These are phyloP conservation scores for Colletotrichum shisoi DNA, from an alignment of 2,329 filamentous ascomycete species.

Conservation along the genomic window DNA sequence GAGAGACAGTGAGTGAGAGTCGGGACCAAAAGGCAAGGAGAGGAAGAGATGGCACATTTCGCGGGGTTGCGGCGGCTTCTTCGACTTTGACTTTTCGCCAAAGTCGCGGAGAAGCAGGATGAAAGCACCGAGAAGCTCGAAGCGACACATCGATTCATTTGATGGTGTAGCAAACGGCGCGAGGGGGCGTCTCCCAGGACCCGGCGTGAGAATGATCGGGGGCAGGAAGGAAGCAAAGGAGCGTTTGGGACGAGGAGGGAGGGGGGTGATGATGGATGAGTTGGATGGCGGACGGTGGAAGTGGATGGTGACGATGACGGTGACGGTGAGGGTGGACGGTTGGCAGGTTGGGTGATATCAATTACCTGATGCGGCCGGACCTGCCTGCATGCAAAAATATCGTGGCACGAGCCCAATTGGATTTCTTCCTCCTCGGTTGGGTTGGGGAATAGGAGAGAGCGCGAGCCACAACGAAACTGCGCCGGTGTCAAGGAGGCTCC, in stretches of 20 bases:
- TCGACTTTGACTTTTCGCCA: constrained; percentile 51
- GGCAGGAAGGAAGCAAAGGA: constrained; percentile 2
- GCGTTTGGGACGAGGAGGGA: background rate
- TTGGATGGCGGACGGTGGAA: no score
- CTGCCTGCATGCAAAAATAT: constrained; percentile 9
- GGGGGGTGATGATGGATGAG: constrained; percentile 2
- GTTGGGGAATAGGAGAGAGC: constrained; percentile 13
- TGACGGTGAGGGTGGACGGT: background rate
- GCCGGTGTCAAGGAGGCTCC: constrained; percentile 33
- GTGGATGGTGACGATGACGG: no score
- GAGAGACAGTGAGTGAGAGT: constrained; percentile 12
- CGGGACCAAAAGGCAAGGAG: constrained; percentile 35
- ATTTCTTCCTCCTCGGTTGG: background rate
- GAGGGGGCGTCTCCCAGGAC: background rate
- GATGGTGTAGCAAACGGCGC: background rate
- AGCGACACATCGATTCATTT: constrained; percentile 58
- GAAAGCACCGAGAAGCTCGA: constrained; percentile 60
- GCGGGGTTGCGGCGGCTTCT: constrained; percentile 42
- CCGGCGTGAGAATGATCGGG: background rate
- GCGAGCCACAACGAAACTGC: constrained; percentile 30
- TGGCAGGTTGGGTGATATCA: constrained; percentile 4
- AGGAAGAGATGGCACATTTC: constrained; percentile 24
- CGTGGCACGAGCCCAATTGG: constrained; percentile 10
- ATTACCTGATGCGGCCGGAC: constrained; percentile 14
- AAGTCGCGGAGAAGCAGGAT: constrained; percentile 59